A percentile compares a stretch with the other conserved stretches of the same genome.
These are phyloP conservation scores for Amanita pallidorosea DNA, from an alignment of 768 basidiomycete genomes.

Conservation along the genomic window DNA sequence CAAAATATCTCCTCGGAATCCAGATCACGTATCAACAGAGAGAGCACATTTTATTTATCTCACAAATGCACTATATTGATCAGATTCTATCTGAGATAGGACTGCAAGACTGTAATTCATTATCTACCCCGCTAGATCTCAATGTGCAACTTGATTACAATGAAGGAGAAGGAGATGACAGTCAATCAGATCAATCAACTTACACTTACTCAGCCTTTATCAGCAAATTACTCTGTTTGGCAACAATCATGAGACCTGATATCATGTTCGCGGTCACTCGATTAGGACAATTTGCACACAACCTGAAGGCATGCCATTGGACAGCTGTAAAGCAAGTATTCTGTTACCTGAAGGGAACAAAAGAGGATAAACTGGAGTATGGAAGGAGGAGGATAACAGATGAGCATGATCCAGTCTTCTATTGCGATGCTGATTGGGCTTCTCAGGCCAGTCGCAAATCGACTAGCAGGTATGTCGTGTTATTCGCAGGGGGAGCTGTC, in stretches of 20 bases:
- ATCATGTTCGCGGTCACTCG: slow-evolving; percentile 24
- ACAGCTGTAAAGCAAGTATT: slow-evolving; percentile 24
- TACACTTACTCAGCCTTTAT: slow-evolving; percentile 16
- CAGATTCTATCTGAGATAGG: too few relatives aligned
- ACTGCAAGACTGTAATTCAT: too few relatives aligned
- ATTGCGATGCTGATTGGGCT: slow-evolving; percentile 10
- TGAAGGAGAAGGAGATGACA: background rate
- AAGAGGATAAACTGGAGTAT: slow-evolving; percentile 11
- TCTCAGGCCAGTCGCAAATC: slow-evolving; percentile 7
- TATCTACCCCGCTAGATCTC: too few relatives aligned
- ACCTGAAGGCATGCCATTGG: slow-evolving; percentile 25
- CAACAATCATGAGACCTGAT: slow-evolving; percentile 24
- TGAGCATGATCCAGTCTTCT: slow-evolving; percentile 2
- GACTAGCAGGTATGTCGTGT: slow-evolving; percentile 8
- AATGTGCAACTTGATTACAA: too few relatives aligned
- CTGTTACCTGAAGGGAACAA: slow-evolving; percentile 24
- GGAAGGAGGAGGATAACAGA: background rate
- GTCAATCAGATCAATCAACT: slow-evolving; percentile 4
- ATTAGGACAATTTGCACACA: slow-evolving; percentile 21
- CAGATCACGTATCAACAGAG: slow-evolving; percentile 9
- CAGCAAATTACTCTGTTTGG: slow-evolving; percentile 22
- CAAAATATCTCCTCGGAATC: slow-evolving; percentile 21
- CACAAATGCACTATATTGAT: too few relatives aligned
- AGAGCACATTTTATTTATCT: too few relatives aligned
- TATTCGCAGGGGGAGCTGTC: slow-evolving; percentile 5